Evolutionary conservation across 331 rosid genomes (phyloP).

Genomic region (Prunus yedoensis): DNA sequence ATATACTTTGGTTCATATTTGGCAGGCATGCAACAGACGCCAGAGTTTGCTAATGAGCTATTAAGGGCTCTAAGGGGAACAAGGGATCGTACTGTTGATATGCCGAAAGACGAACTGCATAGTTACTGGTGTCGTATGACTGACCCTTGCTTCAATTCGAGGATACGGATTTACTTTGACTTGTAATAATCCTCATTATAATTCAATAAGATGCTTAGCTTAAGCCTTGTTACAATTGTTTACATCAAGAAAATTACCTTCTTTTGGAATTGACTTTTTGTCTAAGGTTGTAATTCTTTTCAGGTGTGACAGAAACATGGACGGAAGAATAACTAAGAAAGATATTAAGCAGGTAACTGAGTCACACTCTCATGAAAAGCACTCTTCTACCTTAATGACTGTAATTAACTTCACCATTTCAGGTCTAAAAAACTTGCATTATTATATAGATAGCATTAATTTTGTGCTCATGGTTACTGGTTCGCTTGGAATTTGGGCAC

Average conservation of each 20-base stretch:
- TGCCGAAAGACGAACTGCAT: constrained; percentile 59
- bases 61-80: constrained; percentile 60
- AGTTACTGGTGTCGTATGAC: constrained; percentile 57
- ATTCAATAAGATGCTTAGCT: neutral
- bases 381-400: neutral
- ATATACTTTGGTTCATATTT: constrained; percentile 6
- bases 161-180: constrained; percentile 69
- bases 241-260: neutral
- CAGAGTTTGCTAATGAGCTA: constrained; percentile 64
- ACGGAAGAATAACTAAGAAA: constrained; percentile 60
- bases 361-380: neutral
- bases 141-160: constrained; percentile 50
- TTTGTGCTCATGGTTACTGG: constrained; percentile 16
- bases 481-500: constrained; percentile 11
- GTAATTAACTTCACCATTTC: no score
- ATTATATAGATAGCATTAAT: neutral
- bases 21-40: constrained; percentile 70
- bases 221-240: neutral
- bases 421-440: no score
- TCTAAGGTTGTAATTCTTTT: neutral
- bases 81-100: constrained; percentile 46
- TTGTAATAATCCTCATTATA: constrained; percentile 44
- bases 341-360: constrained; percentile 67
- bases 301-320: constrained; percentile 79
- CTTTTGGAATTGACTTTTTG: neutral